Evolutionary conservation across 345 rosid species (phyloP), one percentile per base, ranked within the genome.

Genomic region (Hypericum androsaemum): DNA sequence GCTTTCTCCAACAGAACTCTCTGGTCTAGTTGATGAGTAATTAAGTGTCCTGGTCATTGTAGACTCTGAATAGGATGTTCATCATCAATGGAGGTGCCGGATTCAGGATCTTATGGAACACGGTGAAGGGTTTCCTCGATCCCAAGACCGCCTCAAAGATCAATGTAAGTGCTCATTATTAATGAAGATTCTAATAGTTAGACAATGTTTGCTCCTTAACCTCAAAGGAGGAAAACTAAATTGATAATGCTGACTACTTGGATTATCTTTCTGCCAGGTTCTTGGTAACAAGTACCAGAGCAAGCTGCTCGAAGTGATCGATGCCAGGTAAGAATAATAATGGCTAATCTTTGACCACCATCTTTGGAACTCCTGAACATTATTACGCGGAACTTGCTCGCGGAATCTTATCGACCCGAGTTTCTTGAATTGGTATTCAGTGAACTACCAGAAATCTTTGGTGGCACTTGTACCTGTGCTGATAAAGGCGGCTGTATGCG

Each of bases 71-170:
- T 70, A 80, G 95, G 35, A 88, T 92, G 98, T 88, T 82, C 72
- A 92, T 92, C 75, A 85, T 88, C 56, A 88, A 92, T 75, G 96
- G 94, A 3, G 98, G 96, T 42, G 37, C 94, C 35, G 95, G 94
- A 72, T 92, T 92, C 70, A 71, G 95, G 72, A 81, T 92, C 60
- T 69, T 92, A 38, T 92, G 96, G 98, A 84, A 67, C 58, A 74
- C 95, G 0, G 72, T 88, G 5, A 90, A 87, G 63, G 58, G 67
- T 6, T 84, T 90, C 70, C 83, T 90, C 44, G 96, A 90, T 55
- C 89, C 98, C 37, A 92, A 81, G 65, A 92, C 98, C 35, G 71
- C 94, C 28, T 62, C 87, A 52, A 92, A 92, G 71, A 84, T 92
- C 73, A 83, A 88, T 71, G 96, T 82, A 74, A 64, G 65, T 41